phyloP scores from a whole-genome alignment of 1,139 yeast genomes.

The Lodderomyces theae region DNA sequence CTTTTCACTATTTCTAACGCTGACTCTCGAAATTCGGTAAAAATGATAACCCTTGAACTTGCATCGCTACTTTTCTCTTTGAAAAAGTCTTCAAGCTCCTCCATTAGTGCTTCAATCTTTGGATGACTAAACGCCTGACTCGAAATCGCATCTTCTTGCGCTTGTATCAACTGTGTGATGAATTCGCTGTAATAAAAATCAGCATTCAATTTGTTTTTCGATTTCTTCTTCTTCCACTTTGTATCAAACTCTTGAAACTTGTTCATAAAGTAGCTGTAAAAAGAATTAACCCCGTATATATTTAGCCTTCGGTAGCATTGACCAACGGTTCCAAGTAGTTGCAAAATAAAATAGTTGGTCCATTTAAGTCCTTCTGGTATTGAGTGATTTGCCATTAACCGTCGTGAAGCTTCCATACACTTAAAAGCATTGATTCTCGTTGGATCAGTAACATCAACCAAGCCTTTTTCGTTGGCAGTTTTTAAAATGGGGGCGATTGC shows the following conservation, averaged over 20 bases:
- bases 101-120: conserved; percentile 60
- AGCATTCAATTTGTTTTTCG: conserved; percentile 59
- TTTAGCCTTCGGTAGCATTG: conserved; percentile 66
- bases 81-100: conserved; percentile 59
- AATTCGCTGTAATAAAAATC: conserved; percentile 54
- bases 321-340: conserved; percentile 70
- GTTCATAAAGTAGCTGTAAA: conserved; percentile 61
- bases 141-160: conserved; percentile 42
- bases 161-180: conserved; percentile 41
- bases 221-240: conserved; percentile 48
- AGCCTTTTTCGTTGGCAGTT: conserved; percentile 60
- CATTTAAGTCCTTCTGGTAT: conserved; percentile 69
- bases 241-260: conserved; percentile 59
- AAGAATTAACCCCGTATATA: conserved; percentile 80
- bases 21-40: conserved; percentile 84
- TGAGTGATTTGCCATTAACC: conserved; percentile 48
- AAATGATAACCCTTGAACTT: conserved; percentile 75
- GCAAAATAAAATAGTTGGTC: conserved; percentile 61
- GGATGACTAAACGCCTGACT: conserved; percentile 65
- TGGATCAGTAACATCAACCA: conserved; percentile 65
- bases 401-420: conserved; percentile 67
- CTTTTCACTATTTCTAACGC: conserved; percentile 81
- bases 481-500: conserved; percentile 67
- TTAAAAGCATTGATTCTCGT: conserved; percentile 65
- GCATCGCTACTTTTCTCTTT: conserved; percentile 21